phyloP scores from a whole-genome alignment of 768 basidiomycete genomes.

The Boletus sp. region DNA sequence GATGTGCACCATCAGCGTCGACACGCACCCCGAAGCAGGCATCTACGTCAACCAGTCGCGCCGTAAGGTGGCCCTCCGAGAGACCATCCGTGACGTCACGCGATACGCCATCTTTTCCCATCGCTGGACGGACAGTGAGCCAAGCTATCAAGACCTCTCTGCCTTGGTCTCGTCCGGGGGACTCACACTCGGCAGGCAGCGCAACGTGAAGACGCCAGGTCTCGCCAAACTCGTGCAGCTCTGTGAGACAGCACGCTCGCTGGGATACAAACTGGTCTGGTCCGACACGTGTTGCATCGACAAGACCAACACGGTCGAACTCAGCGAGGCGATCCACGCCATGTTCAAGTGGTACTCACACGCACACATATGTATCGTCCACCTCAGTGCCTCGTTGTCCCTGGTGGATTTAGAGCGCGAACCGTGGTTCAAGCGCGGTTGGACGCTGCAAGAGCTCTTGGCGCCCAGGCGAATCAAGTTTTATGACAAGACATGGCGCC shows the following conservation, averaged over 20 bases:
- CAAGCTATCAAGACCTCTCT: conserved; percentile 21
- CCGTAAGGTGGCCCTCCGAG: conserved; percentile 13
- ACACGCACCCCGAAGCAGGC: conserved; percentile 10
- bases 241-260: conserved; percentile 19
- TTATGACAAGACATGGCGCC: conserved; percentile 22
- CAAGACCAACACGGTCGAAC: conserved; percentile 22
- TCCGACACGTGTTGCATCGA: conserved; percentile 34
- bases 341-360: conserved; percentile 35
- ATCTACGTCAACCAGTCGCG: conserved; percentile 8
- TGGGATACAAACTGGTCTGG: conserved; percentile 26
- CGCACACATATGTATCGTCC: conserved; percentile 28
- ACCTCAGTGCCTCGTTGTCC: conserved; percentile 19
- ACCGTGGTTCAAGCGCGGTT: conserved; percentile 27
- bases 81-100: conserved; percentile 18
- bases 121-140: conserved; percentile 23
- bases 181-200: neutral
- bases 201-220: conserved; percentile 1
- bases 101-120: conserved; percentile 28
- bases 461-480: conserved; percentile 29
- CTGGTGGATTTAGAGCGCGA: conserved; percentile 17
- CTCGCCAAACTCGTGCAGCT: conserved; percentile 19
- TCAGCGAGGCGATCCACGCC: conserved; percentile 31
- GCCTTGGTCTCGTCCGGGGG: neutral
- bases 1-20: neutral
- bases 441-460: conserved; percentile 28